These are phyloP conservation scores for Fusarium burgessii DNA, from an alignment of 2,329 filamentous ascomycete genomes.

Conservation along the genomic window DNA sequence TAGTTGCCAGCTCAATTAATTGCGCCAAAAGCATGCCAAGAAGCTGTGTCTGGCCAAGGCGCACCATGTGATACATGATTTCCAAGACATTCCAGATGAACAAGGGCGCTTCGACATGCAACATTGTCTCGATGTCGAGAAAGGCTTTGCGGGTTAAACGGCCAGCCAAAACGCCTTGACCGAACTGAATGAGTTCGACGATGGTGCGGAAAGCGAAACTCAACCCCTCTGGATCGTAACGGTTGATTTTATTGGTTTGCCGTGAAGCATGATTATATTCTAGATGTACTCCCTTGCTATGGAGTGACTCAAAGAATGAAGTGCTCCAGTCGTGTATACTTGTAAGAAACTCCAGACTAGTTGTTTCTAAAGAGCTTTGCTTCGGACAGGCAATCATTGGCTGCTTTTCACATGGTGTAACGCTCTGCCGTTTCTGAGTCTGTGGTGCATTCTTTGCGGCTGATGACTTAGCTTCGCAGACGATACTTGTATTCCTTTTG, in stretches of 20 bases:
- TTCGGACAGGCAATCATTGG: not conserved
- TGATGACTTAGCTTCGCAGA: accelerated
- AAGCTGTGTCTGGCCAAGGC: constrained; percentile 1
- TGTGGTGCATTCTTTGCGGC: not conserved
- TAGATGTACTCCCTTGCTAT: not conserved
- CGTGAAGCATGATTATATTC: too few species aligned
- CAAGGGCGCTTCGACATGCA: constrained; percentile 15
- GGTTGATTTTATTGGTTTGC: not conserved
- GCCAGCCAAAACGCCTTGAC: constrained; percentile 12
- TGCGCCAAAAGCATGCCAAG: constrained; percentile 15
- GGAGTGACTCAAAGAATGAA: constrained; percentile 9
- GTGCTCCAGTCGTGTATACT: constrained; percentile 15
- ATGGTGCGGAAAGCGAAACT: constrained; percentile 22
- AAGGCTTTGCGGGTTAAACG: constrained; percentile 20
- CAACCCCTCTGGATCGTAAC: constrained; percentile 19
- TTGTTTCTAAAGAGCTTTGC: not conserved
- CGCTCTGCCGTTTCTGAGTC: too few species aligned
- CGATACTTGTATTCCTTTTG: not conserved
- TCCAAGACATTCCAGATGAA: constrained; percentile 32
- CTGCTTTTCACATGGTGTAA: not conserved
- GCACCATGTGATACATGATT: constrained; percentile 19
- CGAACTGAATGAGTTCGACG: constrained; percentile 4
- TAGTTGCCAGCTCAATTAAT: not conserved
- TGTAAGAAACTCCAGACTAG: constrained; percentile 11
- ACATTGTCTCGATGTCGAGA: constrained; percentile 13